phyloP scores from a whole-genome alignment of 1,284 basidiomycete species.

The Porogramme epimiltina region DNA sequence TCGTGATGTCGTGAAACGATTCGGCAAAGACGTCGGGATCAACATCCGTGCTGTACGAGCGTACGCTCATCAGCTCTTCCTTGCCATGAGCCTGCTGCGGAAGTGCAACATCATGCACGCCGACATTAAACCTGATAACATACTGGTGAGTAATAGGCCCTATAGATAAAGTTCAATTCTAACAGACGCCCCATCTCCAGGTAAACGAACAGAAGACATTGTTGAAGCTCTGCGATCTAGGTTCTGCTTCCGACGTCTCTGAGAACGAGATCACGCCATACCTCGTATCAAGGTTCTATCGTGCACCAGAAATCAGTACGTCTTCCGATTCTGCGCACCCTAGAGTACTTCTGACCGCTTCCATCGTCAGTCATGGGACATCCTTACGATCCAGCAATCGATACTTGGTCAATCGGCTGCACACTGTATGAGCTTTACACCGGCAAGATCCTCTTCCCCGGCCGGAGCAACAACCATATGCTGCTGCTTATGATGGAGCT shows the following conservation, averaged over 20 bases:
- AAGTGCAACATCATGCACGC: slow-evolving; percentile 97
- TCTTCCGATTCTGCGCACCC: slow-evolving; percentile 17
- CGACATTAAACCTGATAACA: slow-evolving; percentile 97
- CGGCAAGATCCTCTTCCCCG: slow-evolving; percentile 97
- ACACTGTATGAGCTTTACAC: slow-evolving; percentile 98
- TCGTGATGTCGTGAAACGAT: slow-evolving; percentile 97
- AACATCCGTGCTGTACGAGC: slow-evolving; percentile 97
- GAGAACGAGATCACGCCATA: slow-evolving; percentile 99
- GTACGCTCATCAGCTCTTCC: slow-evolving; percentile 95
- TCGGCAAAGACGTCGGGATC: slow-evolving; percentile 96
- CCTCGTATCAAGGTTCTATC: slow-evolving; percentile 96
- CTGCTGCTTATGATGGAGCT: slow-evolving; percentile 95
- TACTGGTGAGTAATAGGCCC: slow-evolving; percentile 61
- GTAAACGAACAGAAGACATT: slow-evolving; percentile 95
- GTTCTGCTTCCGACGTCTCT: slow-evolving; percentile 90
- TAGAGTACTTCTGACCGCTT: background rate
- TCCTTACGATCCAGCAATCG: slow-evolving; percentile 92
- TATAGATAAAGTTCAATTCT: background rate
- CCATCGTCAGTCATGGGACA: slow-evolving; percentile 80
- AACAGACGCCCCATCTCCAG: slow-evolving; percentile 40
- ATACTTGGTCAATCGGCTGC: slow-evolving; percentile 98
- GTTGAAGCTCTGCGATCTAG: slow-evolving; percentile 95
- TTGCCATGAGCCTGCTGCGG: slow-evolving; percentile 82
- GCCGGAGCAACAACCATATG: slow-evolving; percentile 98
- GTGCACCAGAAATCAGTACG: slow-evolving; percentile 98